phyloP scores from a whole-genome alignment of 2,329 filamentous ascomycete genomes.

The Neonectria faginata region DNA sequence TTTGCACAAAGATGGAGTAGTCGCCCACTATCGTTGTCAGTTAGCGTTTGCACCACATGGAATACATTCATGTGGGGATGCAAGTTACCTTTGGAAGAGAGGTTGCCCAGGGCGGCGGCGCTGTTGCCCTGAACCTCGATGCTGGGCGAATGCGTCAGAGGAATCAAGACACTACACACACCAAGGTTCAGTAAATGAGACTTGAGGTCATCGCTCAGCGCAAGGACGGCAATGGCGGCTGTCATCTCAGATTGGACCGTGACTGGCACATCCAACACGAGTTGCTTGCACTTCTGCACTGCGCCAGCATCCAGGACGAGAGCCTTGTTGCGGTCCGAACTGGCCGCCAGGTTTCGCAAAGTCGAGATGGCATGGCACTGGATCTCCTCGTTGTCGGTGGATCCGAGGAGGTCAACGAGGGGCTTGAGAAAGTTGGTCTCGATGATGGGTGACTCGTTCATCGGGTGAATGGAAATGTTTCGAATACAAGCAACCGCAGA shows the following conservation, averaged over 20 bases:
- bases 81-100: conserved; percentile 90
- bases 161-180: conserved; percentile 96
- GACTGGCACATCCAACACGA: conserved; percentile 91
- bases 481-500: conserved; percentile 98
- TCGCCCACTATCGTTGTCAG: conserved; percentile 77
- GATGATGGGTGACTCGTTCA: conserved; percentile 98
- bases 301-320: conserved; percentile 96
- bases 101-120: conserved; percentile 91
- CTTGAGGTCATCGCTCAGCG: conserved; percentile 95
- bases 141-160: conserved; percentile 92
- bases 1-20: conserved; percentile 94
- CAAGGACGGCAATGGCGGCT: conserved; percentile 96
- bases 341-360: conserved; percentile 92
- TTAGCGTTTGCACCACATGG: neutral
- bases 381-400: conserved; percentile 98
- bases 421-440: conserved; percentile 96
- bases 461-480: conserved; percentile 97
- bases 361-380: conserved; percentile 99
- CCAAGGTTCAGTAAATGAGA: conserved; percentile 89
- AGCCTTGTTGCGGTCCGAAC: conserved; percentile 97
- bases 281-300: conserved; percentile 97
- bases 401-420: conserved; percentile 91
- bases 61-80: neutral
- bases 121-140: conserved; percentile 99
- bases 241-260: conserved; percentile 99